These are phyloP conservation scores for Zymoseptoria crescenta DNA, from an alignment of 2,329 filamentous ascomycete genomes.

Conservation along the genomic window DNA sequence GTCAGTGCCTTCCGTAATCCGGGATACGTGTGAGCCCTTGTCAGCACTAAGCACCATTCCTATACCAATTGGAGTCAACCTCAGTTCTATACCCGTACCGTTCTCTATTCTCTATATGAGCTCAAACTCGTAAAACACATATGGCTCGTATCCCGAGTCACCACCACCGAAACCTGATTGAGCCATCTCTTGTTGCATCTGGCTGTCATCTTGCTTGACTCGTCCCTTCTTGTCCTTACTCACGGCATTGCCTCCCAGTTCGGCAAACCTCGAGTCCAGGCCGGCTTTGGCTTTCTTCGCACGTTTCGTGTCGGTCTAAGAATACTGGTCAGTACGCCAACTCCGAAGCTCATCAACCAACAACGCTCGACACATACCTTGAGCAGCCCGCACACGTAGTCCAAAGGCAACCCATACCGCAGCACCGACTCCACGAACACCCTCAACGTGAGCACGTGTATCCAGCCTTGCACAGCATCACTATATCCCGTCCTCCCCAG, in stretches of 20 bases:
- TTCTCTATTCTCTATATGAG: conserved; percentile 46
- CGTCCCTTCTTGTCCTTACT: conserved; percentile 88
- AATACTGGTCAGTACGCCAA: conserved; percentile 7
- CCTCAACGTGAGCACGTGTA: conserved; percentile 80
- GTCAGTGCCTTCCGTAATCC: neutral
- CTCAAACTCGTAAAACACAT: conserved; percentile 94
- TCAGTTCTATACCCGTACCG: neutral
- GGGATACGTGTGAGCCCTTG: neutral
- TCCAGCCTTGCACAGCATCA: conserved; percentile 92
- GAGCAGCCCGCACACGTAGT: conserved; percentile 77
- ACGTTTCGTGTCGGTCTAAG: conserved; percentile 72
- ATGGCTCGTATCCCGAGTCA: conserved; percentile 81
- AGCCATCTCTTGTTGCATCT: conserved; percentile 73
- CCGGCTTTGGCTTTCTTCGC: conserved; percentile 59
- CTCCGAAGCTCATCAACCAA: neutral
- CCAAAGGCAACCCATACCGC: conserved; percentile 83
- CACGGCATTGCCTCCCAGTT: conserved; percentile 90
- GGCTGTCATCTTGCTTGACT: conserved; percentile 80
- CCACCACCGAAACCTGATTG: conserved; percentile 62
- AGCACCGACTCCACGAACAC: conserved; percentile 98
- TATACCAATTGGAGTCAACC: neutral
- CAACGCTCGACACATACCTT: conserved; percentile 51
- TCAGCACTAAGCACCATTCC: neutral
- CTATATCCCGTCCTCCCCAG: conserved; percentile 89
- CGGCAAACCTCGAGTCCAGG: conserved; percentile 78